Evolutionary conservation across 2,329 filamentous ascomycete genomes (phyloP), one percentile per base, ranked within the genome.

Genomic region (Xylaria sp.): DNA sequence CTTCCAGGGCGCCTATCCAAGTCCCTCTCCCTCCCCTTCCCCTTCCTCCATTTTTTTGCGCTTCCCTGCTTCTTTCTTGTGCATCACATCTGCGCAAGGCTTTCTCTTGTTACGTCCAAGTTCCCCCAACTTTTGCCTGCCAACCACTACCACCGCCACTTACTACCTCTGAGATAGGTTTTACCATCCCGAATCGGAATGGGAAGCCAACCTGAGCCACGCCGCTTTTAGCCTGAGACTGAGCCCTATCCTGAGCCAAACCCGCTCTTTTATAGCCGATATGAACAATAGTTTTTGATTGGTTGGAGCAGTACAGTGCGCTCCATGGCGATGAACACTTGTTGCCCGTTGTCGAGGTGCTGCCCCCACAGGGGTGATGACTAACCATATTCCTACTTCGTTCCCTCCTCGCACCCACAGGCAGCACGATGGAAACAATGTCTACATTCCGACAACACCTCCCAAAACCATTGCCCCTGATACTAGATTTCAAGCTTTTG

Each of bases 41-140:
- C 70, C 64, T 72, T 58, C 62, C 60, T 64, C 50, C 65, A 62
- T 71, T 69, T 72, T 72, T 72, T 73, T 68, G 73, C 71, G 68
- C 71, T 69, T 71, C 67, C 63, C 61, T 52, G 59, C 60, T 69
- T 62, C 60, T 66, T 68, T 72, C 71, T 74, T 70, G 73, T 76
- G 72, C 72, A 75, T 72, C 73, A 62, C 67, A 66, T 43, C 65
- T 67, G 70, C 70, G 72, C 70, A 72, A 63, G 66, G 72, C 70
- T 69, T 70, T 72, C 65, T 69, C 69, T 72, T 63, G 60, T 65
- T 56, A 69, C 65, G 41, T 45, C 43, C 46, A 60, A 56, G 13
- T 39, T n/a, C 45, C 63, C 23, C 8, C 20, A 18, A 13, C 52
- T 60, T n/a, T 60, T n/a, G 2, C 23, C 48, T 52, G 41, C 41